These are phyloP conservation scores for Puccinia polysora DNA, from an alignment of 1,284 basidiomycete species.

Conservation along the genomic window DNA sequence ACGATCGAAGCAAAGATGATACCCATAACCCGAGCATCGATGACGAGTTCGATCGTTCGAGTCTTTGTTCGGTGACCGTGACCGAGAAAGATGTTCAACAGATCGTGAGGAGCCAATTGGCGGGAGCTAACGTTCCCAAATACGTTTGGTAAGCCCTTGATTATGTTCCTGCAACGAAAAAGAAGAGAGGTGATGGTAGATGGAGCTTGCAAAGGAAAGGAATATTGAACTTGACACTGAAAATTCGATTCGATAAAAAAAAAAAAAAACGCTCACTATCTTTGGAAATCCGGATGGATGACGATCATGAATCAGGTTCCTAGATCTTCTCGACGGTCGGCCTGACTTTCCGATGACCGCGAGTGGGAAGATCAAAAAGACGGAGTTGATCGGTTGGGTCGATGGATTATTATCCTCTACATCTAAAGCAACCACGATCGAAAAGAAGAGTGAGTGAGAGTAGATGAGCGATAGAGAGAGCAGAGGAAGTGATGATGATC, in stretches of 20 bases:
- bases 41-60: too few species aligned
- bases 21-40: not conserved
- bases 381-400: not conserved
- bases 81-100: not conserved
- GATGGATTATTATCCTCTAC: constrained; percentile 8
- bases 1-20: too few species aligned
- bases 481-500: too few species aligned
- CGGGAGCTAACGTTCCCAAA: constrained; percentile 10
- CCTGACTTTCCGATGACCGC: constrained; percentile 18
- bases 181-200: not conserved
- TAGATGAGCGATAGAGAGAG: too few species aligned
- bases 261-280: not conserved
- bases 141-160: constrained; percentile 13
- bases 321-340: not conserved
- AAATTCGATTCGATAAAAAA: not conserved
- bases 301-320: not conserved
- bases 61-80: too few species aligned
- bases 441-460: too few species aligned
- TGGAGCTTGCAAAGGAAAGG: not conserved
- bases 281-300: not conserved
- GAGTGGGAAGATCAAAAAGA: constrained; percentile 31
- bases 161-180: not conserved
- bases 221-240: too few species aligned
- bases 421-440: too few species aligned
- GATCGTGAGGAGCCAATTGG: not conserved